Conservation (phyloP, 1,139 yeast genomes). For the Ashbya aceris region DNA sequence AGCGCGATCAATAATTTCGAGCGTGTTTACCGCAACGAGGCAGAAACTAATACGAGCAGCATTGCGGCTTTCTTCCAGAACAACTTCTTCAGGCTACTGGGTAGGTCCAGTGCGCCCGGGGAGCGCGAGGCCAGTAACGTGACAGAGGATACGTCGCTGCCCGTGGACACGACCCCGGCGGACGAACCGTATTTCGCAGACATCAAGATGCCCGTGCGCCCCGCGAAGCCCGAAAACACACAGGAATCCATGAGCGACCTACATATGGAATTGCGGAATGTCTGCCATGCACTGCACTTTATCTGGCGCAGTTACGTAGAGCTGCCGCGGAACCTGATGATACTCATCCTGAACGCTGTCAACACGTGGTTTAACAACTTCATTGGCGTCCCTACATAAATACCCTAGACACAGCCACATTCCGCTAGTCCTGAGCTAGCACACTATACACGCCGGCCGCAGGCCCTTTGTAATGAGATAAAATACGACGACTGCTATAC, state of each 20-base stretch:
- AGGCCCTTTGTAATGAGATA: not conserved
- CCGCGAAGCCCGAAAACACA: constrained; percentile 12
- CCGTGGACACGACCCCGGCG: constrained; percentile 11
- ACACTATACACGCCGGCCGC: too few species aligned
- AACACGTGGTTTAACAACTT: constrained; percentile 65
- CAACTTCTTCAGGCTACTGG: constrained; percentile 25
- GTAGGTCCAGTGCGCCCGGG: constrained; percentile 2
- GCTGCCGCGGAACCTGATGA: constrained; percentile 57
- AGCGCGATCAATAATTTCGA: constrained; percentile 68
- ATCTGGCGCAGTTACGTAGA: constrained; percentile 57
- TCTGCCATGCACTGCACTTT: constrained; percentile 56
- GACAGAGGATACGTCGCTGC: constrained; percentile 5
- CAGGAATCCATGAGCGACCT: constrained; percentile 37
- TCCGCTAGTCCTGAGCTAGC: too few species aligned
- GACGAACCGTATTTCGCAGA: constrained; percentile 20
- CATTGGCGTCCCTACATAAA: constrained; percentile 39
- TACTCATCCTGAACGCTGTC: constrained; percentile 39
- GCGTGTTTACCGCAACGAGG: constrained; percentile 36
- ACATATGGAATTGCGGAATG: constrained; percentile 45
- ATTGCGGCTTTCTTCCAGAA: constrained; percentile 23
- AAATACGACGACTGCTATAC: not conserved
- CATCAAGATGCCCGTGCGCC: constrained; percentile 18
- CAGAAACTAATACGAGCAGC: constrained; percentile 14
- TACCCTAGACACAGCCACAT: too few species aligned
- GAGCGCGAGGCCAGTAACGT: constrained; percentile 3